These are phyloP conservation scores for Senna tora DNA, from an alignment of 306 rosid genomes.

Conservation along the genomic window DNA sequence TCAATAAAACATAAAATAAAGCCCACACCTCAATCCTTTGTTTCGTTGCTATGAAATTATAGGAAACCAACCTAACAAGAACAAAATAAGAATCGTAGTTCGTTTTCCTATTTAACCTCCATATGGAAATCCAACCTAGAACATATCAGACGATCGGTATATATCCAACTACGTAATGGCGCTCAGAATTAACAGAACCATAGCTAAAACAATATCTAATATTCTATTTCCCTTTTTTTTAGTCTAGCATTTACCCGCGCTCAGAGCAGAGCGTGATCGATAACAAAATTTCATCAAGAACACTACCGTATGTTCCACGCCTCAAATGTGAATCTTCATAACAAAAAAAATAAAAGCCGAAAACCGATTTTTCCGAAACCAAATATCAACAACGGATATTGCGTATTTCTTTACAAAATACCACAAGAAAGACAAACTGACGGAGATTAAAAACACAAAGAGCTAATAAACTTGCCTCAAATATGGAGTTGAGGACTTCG, in stretches of 20 bases:
- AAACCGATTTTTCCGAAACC: constrained; percentile 46
- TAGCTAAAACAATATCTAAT: not conserved
- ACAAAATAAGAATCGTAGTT: not conserved
- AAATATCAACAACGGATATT: constrained; percentile 26
- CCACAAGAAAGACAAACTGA: not conserved
- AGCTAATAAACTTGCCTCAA: constrained; percentile 27
- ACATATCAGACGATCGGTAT: not conserved
- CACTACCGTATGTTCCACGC: constrained; percentile 37
- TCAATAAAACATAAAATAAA: not conserved
- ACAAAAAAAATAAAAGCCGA: constrained; percentile 33
- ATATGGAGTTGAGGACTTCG: constrained; percentile 11
- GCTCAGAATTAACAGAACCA: too few relatives aligned
- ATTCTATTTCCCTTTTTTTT: not conserved
- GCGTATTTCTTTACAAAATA: constrained; percentile 16
- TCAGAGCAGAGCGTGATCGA: constrained; percentile 31
- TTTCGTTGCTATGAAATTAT: not conserved
- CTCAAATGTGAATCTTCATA: constrained; percentile 48
- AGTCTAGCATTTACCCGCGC: constrained; percentile 17
- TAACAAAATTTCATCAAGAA: constrained; percentile 20
- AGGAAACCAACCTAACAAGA: constrained; percentile 27
- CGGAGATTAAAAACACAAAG: constrained; percentile 17
- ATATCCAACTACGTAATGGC: too few relatives aligned
- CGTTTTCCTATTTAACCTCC: not conserved
- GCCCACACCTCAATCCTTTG: constrained; percentile 29
- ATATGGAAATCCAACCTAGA: constrained; percentile 26